Evolutionary conservation across 2,329 filamentous ascomycete genomes (phyloP).

Genomic region (Penicillium sp.): DNA sequence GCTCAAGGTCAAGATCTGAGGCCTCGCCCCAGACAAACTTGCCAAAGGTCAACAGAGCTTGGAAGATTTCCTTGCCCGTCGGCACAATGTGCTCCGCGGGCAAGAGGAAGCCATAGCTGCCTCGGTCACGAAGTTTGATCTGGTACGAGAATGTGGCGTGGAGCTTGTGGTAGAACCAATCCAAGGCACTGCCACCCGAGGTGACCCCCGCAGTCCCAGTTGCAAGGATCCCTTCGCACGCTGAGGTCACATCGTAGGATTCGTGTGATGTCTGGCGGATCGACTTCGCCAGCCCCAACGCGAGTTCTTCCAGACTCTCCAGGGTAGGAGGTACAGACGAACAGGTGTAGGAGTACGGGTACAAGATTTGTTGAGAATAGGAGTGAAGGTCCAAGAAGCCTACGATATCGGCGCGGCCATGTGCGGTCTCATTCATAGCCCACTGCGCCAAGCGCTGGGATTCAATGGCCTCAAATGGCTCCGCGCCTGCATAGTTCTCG

Average conservation of each 20-base stretch:
- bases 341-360: conserved; percentile 89
- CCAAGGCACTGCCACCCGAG: conserved; percentile 81
- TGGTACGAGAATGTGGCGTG: conserved; percentile 84
- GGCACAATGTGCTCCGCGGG: conserved; percentile 85
- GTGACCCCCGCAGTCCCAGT: conserved; percentile 58
- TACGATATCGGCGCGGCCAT: conserved; percentile 73
- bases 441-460: conserved; percentile 74
- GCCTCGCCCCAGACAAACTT: conserved; percentile 56
- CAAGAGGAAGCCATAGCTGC: conserved; percentile 89
- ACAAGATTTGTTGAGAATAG: conserved; percentile 92
- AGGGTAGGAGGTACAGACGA: conserved; percentile 73
- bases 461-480: conserved; percentile 82
- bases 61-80: conserved; percentile 83
- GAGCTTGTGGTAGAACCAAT: conserved; percentile 93
- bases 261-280: conserved; percentile 80
- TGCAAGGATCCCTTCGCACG: conserved; percentile 75
- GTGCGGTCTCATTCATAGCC: conserved; percentile 74
- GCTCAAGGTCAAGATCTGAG: neutral
- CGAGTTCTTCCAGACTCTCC: conserved; percentile 90
- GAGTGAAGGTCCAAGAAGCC: conserved; percentile 89
- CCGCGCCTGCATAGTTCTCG: conserved; percentile 81
- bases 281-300: conserved; percentile 81
- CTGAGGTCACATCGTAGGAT: conserved; percentile 74
- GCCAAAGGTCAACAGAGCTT: conserved; percentile 80
- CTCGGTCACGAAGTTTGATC: conserved; percentile 87